Conservation (phyloP, 176 grass and related monocot genomes). For the Zoysia japonica region DNA sequence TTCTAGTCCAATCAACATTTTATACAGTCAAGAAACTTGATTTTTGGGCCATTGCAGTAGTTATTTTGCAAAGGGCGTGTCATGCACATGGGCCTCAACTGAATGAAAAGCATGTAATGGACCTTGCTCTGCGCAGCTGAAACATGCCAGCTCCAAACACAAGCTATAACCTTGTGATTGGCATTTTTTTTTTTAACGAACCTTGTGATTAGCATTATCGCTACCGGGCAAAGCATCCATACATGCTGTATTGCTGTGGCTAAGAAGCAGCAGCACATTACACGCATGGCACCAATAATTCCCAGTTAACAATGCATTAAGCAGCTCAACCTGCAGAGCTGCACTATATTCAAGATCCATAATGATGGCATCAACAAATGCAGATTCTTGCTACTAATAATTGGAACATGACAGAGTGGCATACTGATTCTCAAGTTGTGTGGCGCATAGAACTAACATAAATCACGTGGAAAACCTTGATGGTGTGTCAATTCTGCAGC, state of each 20-base stretch:
- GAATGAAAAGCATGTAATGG: neutral
- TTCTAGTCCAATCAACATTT: neutral
- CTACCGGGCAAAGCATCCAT: neutral
- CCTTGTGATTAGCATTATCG: neutral
- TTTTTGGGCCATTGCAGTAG: neutral
- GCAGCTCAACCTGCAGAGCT: constrained; percentile 10
- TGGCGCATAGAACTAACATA: constrained; percentile 8
- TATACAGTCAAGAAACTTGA: neutral
- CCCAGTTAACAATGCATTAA: constrained; percentile 13
- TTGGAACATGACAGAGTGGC: constrained; percentile 37
- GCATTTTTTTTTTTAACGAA: neutral
- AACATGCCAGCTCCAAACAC: constrained; percentile 24
- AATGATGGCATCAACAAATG: constrained; percentile 3
- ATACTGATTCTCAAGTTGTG: constrained; percentile 1
- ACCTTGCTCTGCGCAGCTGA: constrained; percentile 17
- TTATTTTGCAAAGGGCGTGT: constrained; percentile 5
- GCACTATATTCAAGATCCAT: constrained; percentile 16
- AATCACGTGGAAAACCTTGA: constrained; percentile 37
- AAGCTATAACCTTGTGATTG: constrained; percentile 5
- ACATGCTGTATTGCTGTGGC: neutral
- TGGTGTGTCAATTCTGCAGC: constrained; percentile 11
- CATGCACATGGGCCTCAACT: constrained; percentile 2
- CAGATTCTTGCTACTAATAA: constrained; percentile 41
- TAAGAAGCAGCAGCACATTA: constrained; percentile 1
- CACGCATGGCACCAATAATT: constrained; percentile 28